These are phyloP conservation scores for Dioscorea zingiberensis DNA, from an alignment of 106 monocot species.

Conservation along the genomic window DNA sequence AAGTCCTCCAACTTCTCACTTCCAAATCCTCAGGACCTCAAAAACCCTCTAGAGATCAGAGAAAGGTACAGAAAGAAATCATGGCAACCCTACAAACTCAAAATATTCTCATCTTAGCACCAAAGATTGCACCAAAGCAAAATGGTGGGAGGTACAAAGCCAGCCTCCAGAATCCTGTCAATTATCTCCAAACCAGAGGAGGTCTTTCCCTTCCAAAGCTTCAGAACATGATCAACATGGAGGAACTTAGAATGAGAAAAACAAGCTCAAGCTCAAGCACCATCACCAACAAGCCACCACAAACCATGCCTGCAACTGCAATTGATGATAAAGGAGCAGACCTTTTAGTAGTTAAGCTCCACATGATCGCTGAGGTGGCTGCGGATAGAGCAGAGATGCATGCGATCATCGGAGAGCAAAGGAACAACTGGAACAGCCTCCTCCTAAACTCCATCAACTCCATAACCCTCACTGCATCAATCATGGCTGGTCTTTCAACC, in stretches of 20 bases:
- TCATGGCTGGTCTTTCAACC: conserved; percentile 43
- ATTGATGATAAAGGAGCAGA: not conserved
- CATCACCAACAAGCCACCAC: not conserved
- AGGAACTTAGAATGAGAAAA: not conserved
- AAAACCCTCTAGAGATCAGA: not conserved
- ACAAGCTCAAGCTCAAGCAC: not conserved
- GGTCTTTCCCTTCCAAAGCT: not conserved
- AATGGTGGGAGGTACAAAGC: not conserved
- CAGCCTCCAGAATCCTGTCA: not conserved
- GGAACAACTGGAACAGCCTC: conserved; percentile 77
- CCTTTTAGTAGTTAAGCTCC: conserved; percentile 19
- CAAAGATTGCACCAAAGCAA: not conserved
- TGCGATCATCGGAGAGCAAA: conserved; percentile 57
- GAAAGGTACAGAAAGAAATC: too few relatives aligned
- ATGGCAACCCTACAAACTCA: conserved; percentile 4
- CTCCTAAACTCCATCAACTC: conserved; percentile 55
- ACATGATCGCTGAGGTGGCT: conserved; percentile 55
- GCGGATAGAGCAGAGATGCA: conserved; percentile 84
- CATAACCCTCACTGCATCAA: conserved; percentile 42
- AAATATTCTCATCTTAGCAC: not conserved
- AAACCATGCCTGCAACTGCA: too few relatives aligned
- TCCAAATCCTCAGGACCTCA: too few relatives aligned
- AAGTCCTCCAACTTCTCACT: too few relatives aligned
- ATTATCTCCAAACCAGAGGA: not conserved
- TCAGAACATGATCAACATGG: not conserved